phyloP scores from a whole-genome alignment of 2,329 filamentous ascomycete genomes.

The Claviceps arundinis region DNA sequence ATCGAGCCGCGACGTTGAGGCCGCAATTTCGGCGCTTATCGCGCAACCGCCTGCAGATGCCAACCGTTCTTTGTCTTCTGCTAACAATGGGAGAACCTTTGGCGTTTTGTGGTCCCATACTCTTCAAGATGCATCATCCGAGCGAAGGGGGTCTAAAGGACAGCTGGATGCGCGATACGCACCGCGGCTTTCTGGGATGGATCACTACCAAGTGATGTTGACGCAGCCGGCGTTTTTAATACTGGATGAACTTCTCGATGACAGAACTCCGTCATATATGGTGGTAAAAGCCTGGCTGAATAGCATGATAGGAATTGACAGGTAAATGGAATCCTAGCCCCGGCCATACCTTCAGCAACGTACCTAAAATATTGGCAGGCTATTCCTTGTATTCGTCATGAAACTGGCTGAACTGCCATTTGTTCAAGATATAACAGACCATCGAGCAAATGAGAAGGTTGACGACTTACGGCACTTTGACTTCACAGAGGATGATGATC shows the following conservation, averaged over 20 bases:
- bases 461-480: slow-evolving; percentile 8
- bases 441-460: slow-evolving; percentile 7
- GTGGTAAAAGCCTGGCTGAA: slow-evolving; percentile 73
- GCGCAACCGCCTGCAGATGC: slow-evolving; percentile 8
- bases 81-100: slow-evolving; percentile 57
- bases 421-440: slow-evolving; percentile 17
- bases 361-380: slow-evolving; percentile 22
- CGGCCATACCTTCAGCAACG: not conserved
- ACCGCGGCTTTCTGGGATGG: slow-evolving; percentile 38
- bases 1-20: slow-evolving; percentile 63
- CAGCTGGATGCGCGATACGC: slow-evolving; percentile 21
- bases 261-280: slow-evolving; percentile 60
- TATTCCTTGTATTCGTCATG: slow-evolving; percentile 47
- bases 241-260: slow-evolving; percentile 63
- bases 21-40: slow-evolving; percentile 59
- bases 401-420: slow-evolving; percentile 45
- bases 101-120: slow-evolving; percentile 73
- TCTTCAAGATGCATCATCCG: slow-evolving; percentile 43
- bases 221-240: slow-evolving; percentile 70
- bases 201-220: slow-evolving; percentile 60
- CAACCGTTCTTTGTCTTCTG: slow-evolving; percentile 11
- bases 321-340: slow-evolving; percentile 27
- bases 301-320: slow-evolving; percentile 47
- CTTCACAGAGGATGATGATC: slow-evolving; percentile 47
- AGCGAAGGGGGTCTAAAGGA: slow-evolving; percentile 36